Conservation (phyloP, 179 eudicot species). For the Monotropa hypopitys region DNA sequence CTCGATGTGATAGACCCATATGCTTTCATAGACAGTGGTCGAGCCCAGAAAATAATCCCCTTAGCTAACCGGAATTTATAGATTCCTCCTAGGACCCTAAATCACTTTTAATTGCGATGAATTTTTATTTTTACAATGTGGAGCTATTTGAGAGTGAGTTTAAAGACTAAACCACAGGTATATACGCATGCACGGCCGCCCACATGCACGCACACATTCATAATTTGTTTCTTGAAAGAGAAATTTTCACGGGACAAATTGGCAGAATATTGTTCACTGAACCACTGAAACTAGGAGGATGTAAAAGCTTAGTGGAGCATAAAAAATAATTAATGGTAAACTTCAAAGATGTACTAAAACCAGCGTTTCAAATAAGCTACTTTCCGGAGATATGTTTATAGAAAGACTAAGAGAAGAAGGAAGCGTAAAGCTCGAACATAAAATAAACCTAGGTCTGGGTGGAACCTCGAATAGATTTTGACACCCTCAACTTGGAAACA, state of each 20-base stretch:
- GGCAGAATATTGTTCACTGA: not conserved
- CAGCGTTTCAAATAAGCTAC: no score
- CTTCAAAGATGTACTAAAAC: no score
- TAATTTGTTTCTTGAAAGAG: no score
- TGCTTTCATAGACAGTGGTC: not conserved
- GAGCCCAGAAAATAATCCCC: not conserved
- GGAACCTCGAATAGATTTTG: not conserved
- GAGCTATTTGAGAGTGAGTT: not conserved
- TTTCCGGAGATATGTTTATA: no score
- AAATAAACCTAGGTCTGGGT: not conserved
- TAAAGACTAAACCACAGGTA: no score
- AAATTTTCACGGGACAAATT: not conserved
- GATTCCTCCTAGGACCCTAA: not conserved
- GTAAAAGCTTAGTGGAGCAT: no score
- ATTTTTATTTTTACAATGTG: not conserved
- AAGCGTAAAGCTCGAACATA: not conserved
- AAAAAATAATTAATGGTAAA: no score
- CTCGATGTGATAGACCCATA: not conserved
- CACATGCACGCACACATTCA: no score
- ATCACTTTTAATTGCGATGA: not conserved
- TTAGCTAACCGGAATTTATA: not conserved
- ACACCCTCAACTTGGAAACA: not conserved
- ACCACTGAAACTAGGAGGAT: not conserved
- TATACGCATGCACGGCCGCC: no score
- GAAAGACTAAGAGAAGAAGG: not conserved